Conservation (phyloP, 192 early-diverging fungal genomes). For the Ambispora gerdemannii region DNA sequence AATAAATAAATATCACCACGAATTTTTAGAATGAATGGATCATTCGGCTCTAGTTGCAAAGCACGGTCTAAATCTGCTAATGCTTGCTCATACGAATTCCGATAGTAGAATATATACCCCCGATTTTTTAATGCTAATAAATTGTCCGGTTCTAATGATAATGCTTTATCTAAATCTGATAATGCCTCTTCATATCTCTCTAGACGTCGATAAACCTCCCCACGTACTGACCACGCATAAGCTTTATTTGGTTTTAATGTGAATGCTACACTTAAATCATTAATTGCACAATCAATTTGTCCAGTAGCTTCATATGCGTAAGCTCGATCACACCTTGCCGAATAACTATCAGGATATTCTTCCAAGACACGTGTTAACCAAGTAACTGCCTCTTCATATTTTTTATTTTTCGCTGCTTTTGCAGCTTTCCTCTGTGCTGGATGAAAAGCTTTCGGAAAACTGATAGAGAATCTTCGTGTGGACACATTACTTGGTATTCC, state of each 20-base stretch:
- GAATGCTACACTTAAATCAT: conserved; percentile 20
- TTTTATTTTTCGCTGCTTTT: neutral
- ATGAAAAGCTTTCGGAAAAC: neutral
- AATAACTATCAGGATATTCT: conserved; percentile 20
- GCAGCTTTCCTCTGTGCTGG: neutral
- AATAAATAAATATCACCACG: neutral
- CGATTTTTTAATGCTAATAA: neutral
- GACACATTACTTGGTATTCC: too few relatives aligned
- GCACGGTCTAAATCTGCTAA: neutral
- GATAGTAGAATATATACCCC: neutral
- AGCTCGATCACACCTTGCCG: conserved; percentile 23
- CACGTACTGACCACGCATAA: neutral
- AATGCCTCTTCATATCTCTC: conserved; percentile 10
- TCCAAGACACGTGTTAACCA: conserved; percentile 4
- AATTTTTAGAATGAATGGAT: neutral
- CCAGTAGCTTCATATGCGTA: neutral
- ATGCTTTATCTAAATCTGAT: neutral
- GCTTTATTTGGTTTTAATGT: conserved; percentile 12
- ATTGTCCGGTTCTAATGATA: conserved; percentile 1
- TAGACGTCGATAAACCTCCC: neutral
- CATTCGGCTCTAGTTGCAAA: neutral
- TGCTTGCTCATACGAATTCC: neutral
- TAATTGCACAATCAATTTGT: neutral
- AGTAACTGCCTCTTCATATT: conserved; percentile 9
- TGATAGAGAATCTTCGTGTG: too few relatives aligned